A percentile compares a stretch with the other conserved stretches of the same genome.
phyloP scores from a whole-genome alignment of 345 rosid species.

The Mercurialis annua region DNA sequence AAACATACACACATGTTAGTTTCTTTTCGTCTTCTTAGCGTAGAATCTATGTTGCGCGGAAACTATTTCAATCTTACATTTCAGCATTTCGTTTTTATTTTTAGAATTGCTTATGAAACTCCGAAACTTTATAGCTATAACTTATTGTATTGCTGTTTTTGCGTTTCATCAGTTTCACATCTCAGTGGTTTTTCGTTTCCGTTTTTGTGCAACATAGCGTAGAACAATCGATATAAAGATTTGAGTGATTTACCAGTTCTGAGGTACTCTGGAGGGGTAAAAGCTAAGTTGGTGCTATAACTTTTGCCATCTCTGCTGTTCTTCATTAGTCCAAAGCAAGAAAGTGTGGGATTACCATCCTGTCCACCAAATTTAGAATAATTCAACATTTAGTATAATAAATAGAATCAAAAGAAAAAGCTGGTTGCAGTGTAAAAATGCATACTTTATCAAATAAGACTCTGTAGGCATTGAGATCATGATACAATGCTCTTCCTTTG shows the following conservation, averaged over 20 bases:
- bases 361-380: constrained; percentile 31
- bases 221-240: too few relatives aligned
- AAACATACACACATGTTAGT: background rate
- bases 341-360: constrained; percentile 93
- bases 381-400: background rate
- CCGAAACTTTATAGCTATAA: too few relatives aligned
- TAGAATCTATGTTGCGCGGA: constrained; percentile 3
- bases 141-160: too few relatives aligned
- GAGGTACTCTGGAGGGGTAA: constrained; percentile 96
- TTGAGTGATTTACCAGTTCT: constrained; percentile 88
- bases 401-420: background rate
- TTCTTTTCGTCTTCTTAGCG: background rate
- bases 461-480: constrained; percentile 94
- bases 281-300: constrained; percentile 91
- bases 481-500: constrained; percentile 89
- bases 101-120: too few relatives aligned
- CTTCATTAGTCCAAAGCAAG: constrained; percentile 96
- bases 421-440: background rate
- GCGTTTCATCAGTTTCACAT: too few relatives aligned
- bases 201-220: too few relatives aligned
- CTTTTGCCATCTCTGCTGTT: constrained; percentile 94
- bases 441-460: constrained; percentile 83
- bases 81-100: too few relatives aligned
- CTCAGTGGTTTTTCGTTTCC: too few relatives aligned
- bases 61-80: too few relatives aligned